Evolutionary conservation across 1,139 yeast genomes (phyloP).

Genomic region (Geotrichum europaeum): DNA sequence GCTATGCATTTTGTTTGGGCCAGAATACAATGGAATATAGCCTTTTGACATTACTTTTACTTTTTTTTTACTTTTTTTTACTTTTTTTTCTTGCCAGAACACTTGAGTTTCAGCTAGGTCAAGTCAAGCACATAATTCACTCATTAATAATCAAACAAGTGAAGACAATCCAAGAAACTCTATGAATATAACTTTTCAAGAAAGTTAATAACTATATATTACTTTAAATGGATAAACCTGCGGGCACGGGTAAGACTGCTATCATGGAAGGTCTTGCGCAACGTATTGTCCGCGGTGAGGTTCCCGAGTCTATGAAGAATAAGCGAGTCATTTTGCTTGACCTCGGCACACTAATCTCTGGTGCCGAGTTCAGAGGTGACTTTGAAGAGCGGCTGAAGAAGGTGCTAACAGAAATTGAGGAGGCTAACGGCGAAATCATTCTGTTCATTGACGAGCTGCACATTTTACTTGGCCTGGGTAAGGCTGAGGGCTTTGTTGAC

Average conservation of each 20-base stretch:
- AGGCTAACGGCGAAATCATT: constrained; percentile 69
- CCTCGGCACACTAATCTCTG: constrained; percentile 82
- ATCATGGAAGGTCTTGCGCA: constrained; percentile 96
- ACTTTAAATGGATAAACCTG: too few species aligned
- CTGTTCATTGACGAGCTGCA: constrained; percentile 92
- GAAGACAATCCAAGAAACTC: too few species aligned
- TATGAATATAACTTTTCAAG: too few species aligned
- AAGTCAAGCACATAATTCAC: too few species aligned
- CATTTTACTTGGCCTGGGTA: constrained; percentile 84
- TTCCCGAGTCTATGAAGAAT: constrained; percentile 86
- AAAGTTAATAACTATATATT: too few species aligned
- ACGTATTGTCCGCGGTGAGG: constrained; percentile 82
- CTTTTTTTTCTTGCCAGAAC: too few species aligned
- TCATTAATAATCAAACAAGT: too few species aligned
- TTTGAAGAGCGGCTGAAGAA: constrained; percentile 84
- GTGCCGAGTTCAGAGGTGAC: constrained; percentile 93
- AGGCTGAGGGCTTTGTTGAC: constrained; percentile 92
- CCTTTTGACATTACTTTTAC: too few species aligned
- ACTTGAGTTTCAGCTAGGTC: too few species aligned
- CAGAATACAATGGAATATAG: too few species aligned
- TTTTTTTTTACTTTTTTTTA: too few species aligned
- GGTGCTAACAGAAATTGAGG: constrained; percentile 82
- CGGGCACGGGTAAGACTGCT: constrained; percentile 94
- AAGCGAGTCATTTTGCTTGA: constrained; percentile 80
- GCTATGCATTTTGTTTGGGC: too few species aligned